These are phyloP conservation scores for Nannizzia gypsea DNA, from an alignment of 2,329 filamentous ascomycete species.

Conservation along the genomic window DNA sequence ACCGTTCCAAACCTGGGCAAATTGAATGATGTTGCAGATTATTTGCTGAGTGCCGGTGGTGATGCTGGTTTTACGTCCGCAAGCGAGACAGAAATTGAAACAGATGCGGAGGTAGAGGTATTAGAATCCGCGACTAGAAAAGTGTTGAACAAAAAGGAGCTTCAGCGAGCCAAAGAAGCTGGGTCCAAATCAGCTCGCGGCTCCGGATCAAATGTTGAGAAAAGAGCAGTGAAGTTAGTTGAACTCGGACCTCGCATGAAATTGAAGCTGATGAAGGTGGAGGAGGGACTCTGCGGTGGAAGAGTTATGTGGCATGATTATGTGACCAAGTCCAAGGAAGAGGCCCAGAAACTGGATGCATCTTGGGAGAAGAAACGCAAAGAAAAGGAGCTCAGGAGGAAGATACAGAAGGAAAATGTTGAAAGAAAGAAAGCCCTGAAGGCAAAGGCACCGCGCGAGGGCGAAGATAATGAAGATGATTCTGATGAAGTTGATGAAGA, in stretches of 20 bases:
- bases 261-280: constrained; percentile 83
- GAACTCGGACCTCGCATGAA: constrained; percentile 87
- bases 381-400: constrained; percentile 71
- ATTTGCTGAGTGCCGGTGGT: constrained; percentile 54
- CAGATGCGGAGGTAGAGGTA: constrained; percentile 90
- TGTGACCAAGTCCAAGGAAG: constrained; percentile 68
- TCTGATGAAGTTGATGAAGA: constrained; percentile 43
- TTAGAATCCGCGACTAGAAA: constrained; percentile 44
- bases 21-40: constrained; percentile 87
- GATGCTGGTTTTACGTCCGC: constrained; percentile 77
- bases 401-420: constrained; percentile 78
- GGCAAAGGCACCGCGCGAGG: constrained; percentile 36
- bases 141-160: constrained; percentile 42
- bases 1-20: constrained; percentile 79
- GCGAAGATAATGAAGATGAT: constrained; percentile 36
- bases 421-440: constrained; percentile 67
- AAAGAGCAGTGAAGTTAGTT: constrained; percentile 78
- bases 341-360: constrained; percentile 67
- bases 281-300: constrained; percentile 80
- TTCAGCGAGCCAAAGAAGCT: constrained; percentile 35
- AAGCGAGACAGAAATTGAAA: constrained; percentile 84
- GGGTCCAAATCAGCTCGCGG: constrained; percentile 38
- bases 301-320: constrained; percentile 98
- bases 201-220: constrained; percentile 51
- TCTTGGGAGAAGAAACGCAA: constrained; percentile 65